A percentile compares a stretch with the other conserved stretches of the same genome.
Conservation (phyloP, 2,329 filamentous ascomycete species). For the Thelonectria olida region DNA sequence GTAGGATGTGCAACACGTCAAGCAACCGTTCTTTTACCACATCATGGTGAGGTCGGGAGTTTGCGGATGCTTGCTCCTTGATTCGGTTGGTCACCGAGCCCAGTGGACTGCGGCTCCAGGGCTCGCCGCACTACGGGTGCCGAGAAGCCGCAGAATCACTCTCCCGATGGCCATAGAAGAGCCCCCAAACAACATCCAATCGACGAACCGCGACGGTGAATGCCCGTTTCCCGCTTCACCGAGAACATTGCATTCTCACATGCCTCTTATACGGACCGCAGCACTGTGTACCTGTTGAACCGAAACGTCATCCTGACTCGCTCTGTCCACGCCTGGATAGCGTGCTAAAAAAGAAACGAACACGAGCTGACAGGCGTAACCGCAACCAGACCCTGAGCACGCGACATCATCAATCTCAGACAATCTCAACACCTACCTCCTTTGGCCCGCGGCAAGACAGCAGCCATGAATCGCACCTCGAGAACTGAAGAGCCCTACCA, state of each 20-base stretch:
- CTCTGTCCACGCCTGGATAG: not conserved
- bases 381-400: not conserved
- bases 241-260: too few species aligned
- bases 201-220: too few species aligned
- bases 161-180: too few species aligned
- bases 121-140: too few species aligned
- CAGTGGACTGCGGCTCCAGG: too few species aligned
- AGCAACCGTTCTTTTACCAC: not conserved
- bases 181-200: too few species aligned
- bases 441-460: not conserved
- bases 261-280: too few species aligned
- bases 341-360: not conserved
- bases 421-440: not conserved
- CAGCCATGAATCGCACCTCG: conserved; percentile 29
- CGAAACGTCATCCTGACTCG: not conserved
- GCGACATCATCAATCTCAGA: not conserved
- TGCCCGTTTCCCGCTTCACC: too few species aligned
- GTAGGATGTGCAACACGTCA: too few species aligned
- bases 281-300: not conserved
- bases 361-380: not conserved
- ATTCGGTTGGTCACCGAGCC: not conserved
- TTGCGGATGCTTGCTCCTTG: too few species aligned
- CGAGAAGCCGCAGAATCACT: not conserved
- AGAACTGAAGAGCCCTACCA: conserved; percentile 27
- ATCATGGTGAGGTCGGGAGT: not conserved